Conservation (phyloP, 2,329 filamentous ascomycete genomes). For the Botrytis tulipae region DNA sequence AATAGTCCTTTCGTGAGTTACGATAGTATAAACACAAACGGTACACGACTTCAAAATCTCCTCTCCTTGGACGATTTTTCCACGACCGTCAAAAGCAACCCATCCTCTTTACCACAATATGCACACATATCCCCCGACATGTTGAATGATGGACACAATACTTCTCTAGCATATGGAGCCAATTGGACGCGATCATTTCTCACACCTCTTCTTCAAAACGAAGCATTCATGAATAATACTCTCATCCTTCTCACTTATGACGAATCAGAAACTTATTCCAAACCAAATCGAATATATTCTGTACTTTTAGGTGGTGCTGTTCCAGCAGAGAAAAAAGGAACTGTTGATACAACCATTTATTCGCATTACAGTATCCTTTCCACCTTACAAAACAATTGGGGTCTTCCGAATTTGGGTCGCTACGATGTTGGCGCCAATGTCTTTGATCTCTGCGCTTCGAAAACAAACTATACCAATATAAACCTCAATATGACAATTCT, state of each 20-base stretch:
- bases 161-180: conserved; percentile 50
- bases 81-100: conserved; percentile 52
- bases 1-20: conserved; percentile 47
- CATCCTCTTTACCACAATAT: conserved; percentile 58
- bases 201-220: conserved; percentile 50
- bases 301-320: conserved; percentile 56
- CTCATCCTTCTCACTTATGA: conserved; percentile 59
- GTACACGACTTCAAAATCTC: conserved; percentile 53
- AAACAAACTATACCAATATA: conserved; percentile 35
- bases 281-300: conserved; percentile 53
- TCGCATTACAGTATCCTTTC: conserved; percentile 47
- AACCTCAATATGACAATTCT: conserved; percentile 39
- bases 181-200: conserved; percentile 54
- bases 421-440: conserved; percentile 45
- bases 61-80: conserved; percentile 63
- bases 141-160: conserved; percentile 64
- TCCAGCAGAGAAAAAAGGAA: conserved; percentile 47
- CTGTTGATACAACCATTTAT: conserved; percentile 51
- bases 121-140: conserved; percentile 62
- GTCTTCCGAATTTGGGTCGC: conserved; percentile 44
- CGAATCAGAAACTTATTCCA: conserved; percentile 52
- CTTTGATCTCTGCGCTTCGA: conserved; percentile 35
- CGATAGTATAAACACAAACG: conserved; percentile 52
- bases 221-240: conserved; percentile 52
- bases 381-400: conserved; percentile 46